Evolutionary conservation across 2,329 filamentous ascomycete species (phyloP).

Genomic region (Myriangium duriaei): DNA sequence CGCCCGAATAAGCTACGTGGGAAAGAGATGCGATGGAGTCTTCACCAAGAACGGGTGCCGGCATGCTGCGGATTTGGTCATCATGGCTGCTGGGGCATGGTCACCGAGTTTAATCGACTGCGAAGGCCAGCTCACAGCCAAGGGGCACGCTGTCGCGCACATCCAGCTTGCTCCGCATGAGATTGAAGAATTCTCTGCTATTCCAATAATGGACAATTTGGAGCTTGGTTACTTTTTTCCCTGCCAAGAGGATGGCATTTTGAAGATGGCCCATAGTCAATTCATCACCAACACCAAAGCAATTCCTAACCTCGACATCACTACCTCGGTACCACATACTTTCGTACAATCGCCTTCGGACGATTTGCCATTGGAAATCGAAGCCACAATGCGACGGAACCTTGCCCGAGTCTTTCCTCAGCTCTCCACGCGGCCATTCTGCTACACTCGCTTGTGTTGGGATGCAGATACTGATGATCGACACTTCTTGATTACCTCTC

Average conservation of each 20-base stretch:
- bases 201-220: slow-evolving; percentile 39
- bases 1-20: slow-evolving; percentile 25
- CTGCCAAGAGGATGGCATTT: slow-evolving; percentile 31
- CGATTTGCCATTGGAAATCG: slow-evolving; percentile 10
- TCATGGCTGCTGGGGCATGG: slow-evolving; percentile 39
- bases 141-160: slow-evolving; percentile 43
- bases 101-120: slow-evolving; percentile 39
- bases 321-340: slow-evolving; percentile 8
- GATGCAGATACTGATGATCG: slow-evolving; percentile 44
- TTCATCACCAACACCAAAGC: neutral
- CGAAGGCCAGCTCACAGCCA: slow-evolving; percentile 37
- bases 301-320: slow-evolving; percentile 38
- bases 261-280: slow-evolving; percentile 28
- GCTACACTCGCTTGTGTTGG: slow-evolving; percentile 44
- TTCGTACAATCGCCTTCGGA: slow-evolving; percentile 6
- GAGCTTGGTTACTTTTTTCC: slow-evolving; percentile 41
- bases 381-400: slow-evolving; percentile 3
- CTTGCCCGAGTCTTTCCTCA: slow-evolving; percentile 33
- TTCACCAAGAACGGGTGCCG: slow-evolving; percentile 30
- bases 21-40: slow-evolving; percentile 30
- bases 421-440: slow-evolving; percentile 36
- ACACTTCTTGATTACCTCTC: slow-evolving; percentile 39
- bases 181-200: slow-evolving; percentile 30
- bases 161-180: slow-evolving; percentile 38
- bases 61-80: slow-evolving; percentile 33